These are phyloP conservation scores for Benincasa hispida DNA, from an alignment of 306 rosid species.

Conservation along the genomic window DNA sequence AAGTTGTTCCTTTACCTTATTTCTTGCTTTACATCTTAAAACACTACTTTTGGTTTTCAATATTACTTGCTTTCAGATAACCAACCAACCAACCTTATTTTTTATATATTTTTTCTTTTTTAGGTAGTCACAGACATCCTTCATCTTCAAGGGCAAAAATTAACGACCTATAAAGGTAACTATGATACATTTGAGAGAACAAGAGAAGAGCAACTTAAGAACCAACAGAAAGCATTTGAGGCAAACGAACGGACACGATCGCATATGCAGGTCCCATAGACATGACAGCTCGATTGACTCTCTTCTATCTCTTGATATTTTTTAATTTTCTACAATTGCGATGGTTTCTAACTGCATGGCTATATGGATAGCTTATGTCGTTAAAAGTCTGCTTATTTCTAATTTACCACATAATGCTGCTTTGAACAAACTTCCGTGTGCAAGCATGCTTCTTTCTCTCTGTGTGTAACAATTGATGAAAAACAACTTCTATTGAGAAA, in stretches of 20 bases:
- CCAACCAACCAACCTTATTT: no score
- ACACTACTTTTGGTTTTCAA: neutral
- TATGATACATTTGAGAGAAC: slow-evolving; percentile 94
- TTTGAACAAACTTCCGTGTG: neutral
- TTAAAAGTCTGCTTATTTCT: neutral
- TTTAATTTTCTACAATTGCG: neutral
- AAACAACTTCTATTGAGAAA: no score
- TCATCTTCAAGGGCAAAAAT: slow-evolving; percentile 79
- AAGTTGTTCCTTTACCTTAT: neutral
- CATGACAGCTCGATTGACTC: neutral
- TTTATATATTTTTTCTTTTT: no score
- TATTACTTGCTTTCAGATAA: neutral
- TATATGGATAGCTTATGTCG: neutral
- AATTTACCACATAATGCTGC: neutral
- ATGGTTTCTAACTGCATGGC: neutral
- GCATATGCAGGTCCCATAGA: slow-evolving; percentile 73
- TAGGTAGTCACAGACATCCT: slow-evolving; percentile 92
- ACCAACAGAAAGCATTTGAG: slow-evolving; percentile 85
- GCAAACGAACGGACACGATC: slow-evolving; percentile 78
- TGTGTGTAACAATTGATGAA: no score
- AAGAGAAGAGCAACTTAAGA: slow-evolving; percentile 73
- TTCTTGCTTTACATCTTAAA: neutral
- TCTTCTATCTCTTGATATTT: neutral
- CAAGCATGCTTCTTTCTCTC: neutral
- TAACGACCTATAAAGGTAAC: slow-evolving; percentile 60